A percentile compares a stretch with the other conserved stretches of the same genome.
These are phyloP conservation scores for Trichoderma lentiforme DNA, from an alignment of 2,329 filamentous ascomycete genomes.

Conservation along the genomic window DNA sequence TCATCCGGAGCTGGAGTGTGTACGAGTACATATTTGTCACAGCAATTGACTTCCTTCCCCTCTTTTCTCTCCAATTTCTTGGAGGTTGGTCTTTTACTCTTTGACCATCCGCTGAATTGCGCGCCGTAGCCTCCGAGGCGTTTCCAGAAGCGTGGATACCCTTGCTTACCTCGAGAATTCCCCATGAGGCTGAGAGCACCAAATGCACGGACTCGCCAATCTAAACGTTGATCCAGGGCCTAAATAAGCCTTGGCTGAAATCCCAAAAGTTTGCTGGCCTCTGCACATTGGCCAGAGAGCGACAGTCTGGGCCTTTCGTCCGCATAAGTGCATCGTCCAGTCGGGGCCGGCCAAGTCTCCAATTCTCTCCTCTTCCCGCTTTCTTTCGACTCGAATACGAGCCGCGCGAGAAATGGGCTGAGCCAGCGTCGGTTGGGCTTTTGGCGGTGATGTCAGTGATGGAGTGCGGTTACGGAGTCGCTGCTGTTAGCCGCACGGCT, in stretches of 20 bases:
- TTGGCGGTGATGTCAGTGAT: slow-evolving; percentile 3
- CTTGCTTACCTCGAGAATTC: background rate
- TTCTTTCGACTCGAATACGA: background rate
- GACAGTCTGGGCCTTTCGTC: background rate
- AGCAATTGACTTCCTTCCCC: background rate
- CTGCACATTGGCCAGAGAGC: background rate
- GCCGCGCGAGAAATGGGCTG: background rate
- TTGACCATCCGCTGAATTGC: background rate
- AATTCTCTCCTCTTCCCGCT: background rate
- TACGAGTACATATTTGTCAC: background rate
- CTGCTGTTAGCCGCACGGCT: background rate
- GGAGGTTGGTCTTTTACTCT: background rate
- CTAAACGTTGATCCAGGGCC: slow-evolving; percentile 5
- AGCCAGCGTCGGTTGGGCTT: background rate
- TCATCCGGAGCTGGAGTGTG: background rate
- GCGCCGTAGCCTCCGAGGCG: background rate
- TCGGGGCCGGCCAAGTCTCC: background rate
- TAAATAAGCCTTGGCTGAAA: slow-evolving; percentile 9
- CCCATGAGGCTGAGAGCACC: slow-evolving; percentile 3
- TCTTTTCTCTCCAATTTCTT: background rate
- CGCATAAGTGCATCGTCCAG: background rate
- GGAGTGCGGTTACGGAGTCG: background rate
- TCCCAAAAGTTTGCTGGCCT: background rate
- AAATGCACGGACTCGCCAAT: slow-evolving; percentile 11
- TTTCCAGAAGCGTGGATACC: slow-evolving; percentile 12